Conservation (phyloP, 495 filamentous ascomycete genomes). For the Neurospora sp. region DNA sequence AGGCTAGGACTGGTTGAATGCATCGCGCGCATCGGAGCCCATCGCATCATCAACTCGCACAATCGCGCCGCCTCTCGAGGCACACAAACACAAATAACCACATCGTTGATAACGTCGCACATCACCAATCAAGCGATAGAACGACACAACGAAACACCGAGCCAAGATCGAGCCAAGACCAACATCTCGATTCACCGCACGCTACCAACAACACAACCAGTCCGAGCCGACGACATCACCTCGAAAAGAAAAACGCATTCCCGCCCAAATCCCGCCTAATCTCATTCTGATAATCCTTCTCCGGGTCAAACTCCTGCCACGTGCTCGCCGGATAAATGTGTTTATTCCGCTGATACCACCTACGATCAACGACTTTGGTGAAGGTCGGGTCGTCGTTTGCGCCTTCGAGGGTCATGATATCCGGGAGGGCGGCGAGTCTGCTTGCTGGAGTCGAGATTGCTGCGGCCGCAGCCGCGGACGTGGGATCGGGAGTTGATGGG, state of each 20-base stretch:
- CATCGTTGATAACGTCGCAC: not conserved
- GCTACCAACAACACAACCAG: too few species aligned
- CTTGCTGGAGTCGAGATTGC: constrained; percentile 17
- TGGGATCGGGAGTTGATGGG: constrained; percentile 33
- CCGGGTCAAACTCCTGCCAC: constrained; percentile 92
- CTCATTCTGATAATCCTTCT: constrained; percentile 72
- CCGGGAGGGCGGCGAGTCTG: constrained; percentile 19
- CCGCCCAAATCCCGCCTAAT: constrained; percentile 75
- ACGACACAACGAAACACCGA: not conserved
- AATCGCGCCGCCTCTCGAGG: not conserved
- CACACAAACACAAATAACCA: not conserved
- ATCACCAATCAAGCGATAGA: not conserved
- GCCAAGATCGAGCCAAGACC: too few species aligned
- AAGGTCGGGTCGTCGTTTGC: constrained; percentile 65
- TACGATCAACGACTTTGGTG: constrained; percentile 90
- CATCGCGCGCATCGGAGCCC: too few species aligned
- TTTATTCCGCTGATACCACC: constrained; percentile 96
- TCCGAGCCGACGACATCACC: too few species aligned
- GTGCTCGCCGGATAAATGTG: constrained; percentile 94
- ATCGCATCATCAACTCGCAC: not conserved
- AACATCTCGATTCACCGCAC: too few species aligned
- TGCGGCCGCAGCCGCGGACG: not conserved
- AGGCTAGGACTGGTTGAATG: too few species aligned
- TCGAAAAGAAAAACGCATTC: constrained; percentile 86
- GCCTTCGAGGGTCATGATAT: constrained; percentile 55